Percentiles rank a stretch among this genome's conserved stretches.
phyloP scores from a whole-genome alignment of 805 yeast species.

The Barnettozyma californica region DNA sequence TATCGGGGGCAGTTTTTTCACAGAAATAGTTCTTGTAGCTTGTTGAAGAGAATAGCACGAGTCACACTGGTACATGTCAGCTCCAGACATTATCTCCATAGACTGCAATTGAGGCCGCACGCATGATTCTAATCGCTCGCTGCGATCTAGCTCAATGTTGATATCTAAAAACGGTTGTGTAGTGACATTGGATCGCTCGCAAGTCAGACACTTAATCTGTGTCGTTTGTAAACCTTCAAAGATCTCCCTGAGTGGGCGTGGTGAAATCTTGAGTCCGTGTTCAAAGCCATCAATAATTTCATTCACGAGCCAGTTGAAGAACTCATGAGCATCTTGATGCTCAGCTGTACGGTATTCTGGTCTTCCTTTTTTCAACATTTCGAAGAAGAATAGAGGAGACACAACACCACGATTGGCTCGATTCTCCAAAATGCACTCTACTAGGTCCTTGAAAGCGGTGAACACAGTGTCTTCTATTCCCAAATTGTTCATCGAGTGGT shows the following conservation, averaged over 20 bases:
- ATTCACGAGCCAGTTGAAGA: slow-evolving; percentile 80
- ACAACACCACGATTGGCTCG: slow-evolving; percentile 71
- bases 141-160: slow-evolving; percentile 74
- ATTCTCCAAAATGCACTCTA: slow-evolving; percentile 77
- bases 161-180: slow-evolving; percentile 85
- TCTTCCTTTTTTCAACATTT: slow-evolving; percentile 74
- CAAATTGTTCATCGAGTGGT: slow-evolving; percentile 54
- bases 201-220: slow-evolving; percentile 83
- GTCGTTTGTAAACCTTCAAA: slow-evolving; percentile 85
- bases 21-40: slow-evolving; percentile 83
- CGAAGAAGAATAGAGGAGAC: slow-evolving; percentile 71
- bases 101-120: slow-evolving; percentile 70
- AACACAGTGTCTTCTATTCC: slow-evolving; percentile 46
- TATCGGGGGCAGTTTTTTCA: slow-evolving; percentile 71
- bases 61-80: slow-evolving; percentile 91
- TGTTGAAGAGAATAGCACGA: slow-evolving; percentile 87
- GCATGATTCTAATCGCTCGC: slow-evolving; percentile 71
- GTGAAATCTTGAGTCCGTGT: slow-evolving; percentile 7
- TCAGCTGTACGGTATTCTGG: slow-evolving; percentile 80
- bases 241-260: slow-evolving; percentile 22
- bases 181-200: slow-evolving; percentile 68
- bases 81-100: slow-evolving; percentile 77
- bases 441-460: slow-evolving; percentile 75
- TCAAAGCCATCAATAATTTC: slow-evolving; percentile 49
- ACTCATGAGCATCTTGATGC: slow-evolving; percentile 99